phyloP scores from a whole-genome alignment of 495 filamentous ascomycete species.

The Rostrohypoxylon terebratum region DNA sequence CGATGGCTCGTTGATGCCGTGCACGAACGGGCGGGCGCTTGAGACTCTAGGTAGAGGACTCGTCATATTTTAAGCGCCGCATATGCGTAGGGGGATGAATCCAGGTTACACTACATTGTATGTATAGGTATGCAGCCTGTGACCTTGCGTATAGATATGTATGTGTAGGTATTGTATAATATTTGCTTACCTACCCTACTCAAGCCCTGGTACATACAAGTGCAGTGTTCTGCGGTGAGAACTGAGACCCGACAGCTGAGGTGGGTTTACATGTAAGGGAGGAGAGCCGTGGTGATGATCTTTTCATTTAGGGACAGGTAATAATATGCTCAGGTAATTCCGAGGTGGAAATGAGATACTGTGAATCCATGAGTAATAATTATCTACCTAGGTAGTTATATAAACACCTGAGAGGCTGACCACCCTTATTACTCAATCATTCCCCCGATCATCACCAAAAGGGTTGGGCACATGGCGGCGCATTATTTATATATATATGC shows the following conservation, averaged over 20 bases:
- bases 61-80: slow-evolving; percentile 44
- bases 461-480: slow-evolving; percentile 21
- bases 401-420: background rate
- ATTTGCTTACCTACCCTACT: too few relatives aligned
- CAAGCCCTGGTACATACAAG: too few relatives aligned
- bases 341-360: background rate
- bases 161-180: background rate
- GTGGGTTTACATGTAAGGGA: background rate
- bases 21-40: slow-evolving; percentile 26
- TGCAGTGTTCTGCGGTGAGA: slow-evolving; percentile 27
- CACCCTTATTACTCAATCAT: background rate
- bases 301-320: background rate
- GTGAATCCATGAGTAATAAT: background rate
- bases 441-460: background rate
- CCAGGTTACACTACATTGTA: slow-evolving; percentile 23
- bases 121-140: slow-evolving; percentile 15
- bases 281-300: background rate
- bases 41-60: slow-evolving; percentile 14
- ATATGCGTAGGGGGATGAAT: slow-evolving; percentile 22
- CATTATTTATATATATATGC: too few relatives aligned
- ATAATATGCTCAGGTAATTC: background rate
- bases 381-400: background rate
- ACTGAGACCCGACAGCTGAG: background rate
- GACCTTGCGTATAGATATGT: slow-evolving; percentile 9
- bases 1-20: slow-evolving; percentile 19